phyloP scores from a whole-genome alignment of 2,329 filamentous ascomycete species.

The Stagonosporopsis cucurbitacearum region DNA sequence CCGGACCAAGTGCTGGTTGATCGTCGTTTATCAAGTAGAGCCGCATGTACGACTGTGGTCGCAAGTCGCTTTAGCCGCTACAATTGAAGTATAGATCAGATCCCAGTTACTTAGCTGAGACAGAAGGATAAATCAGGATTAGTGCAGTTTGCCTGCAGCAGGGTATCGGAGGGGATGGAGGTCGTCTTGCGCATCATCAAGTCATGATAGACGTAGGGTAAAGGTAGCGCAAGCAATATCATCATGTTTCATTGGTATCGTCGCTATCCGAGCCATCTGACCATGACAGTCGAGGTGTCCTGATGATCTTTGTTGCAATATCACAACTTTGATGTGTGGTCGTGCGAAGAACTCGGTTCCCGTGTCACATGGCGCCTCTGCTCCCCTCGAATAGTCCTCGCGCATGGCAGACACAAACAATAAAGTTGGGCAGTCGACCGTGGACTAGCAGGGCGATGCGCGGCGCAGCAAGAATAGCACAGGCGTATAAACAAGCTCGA shows the following conservation, averaged over 20 bases:
- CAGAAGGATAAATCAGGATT: not conserved
- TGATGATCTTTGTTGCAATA: not conserved
- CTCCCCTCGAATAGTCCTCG: not conserved
- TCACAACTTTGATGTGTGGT: not conserved
- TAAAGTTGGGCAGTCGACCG: not conserved
- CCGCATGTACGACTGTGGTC: slow-evolving; percentile 2
- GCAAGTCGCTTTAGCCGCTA: slow-evolving; percentile 25
- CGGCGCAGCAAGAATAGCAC: not conserved
- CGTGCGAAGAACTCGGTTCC: not conserved
- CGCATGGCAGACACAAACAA: not conserved
- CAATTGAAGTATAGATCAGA: slow-evolving; percentile 21
- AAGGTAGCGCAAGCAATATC: not conserved
- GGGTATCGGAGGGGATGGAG: not conserved
- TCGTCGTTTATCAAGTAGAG: not conserved
- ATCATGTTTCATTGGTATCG: slow-evolving; percentile 16
- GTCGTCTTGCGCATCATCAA: not conserved
- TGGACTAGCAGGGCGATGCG: not conserved
- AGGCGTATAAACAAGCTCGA: not conserved
- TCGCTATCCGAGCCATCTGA: not conserved
- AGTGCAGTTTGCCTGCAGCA: too few relatives aligned
- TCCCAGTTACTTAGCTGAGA: not conserved
- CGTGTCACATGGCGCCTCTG: not conserved
- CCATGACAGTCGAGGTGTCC: not conserved
- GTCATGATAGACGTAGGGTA: not conserved
- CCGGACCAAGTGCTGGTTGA: slow-evolving; percentile 20